Evolutionary conservation across 2,329 filamentous ascomycete species (phyloP).

Genomic region (Leptographium galeiforme): DNA sequence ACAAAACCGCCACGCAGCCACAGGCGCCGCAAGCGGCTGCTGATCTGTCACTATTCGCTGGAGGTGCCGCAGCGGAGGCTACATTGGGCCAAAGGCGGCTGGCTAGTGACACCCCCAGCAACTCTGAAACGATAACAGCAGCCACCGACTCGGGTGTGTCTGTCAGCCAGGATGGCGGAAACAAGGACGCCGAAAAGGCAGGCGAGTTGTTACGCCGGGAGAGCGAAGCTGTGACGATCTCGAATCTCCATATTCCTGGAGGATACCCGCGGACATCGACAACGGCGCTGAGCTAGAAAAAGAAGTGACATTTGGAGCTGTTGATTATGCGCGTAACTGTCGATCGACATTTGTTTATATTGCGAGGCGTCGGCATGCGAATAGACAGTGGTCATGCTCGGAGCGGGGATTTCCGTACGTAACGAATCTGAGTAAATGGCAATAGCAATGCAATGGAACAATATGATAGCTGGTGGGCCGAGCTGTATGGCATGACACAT

Average conservation of each 20-base stretch:
- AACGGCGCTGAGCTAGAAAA: background rate
- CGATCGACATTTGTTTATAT: too few species aligned
- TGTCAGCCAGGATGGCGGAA: background rate
- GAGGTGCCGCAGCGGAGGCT: background rate
- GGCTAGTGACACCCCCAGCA: background rate
- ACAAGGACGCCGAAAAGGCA: background rate
- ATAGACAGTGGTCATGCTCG: too few species aligned
- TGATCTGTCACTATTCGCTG: background rate
- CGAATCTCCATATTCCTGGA: conserved; percentile 56
- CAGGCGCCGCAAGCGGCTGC: background rate
- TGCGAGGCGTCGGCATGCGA: too few species aligned
- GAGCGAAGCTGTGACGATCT: conserved; percentile 39
- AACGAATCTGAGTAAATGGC: too few species aligned
- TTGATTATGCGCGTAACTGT: too few species aligned
- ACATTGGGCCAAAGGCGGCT: background rate
- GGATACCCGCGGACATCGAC: conserved; percentile 26
- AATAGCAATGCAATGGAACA: too few species aligned
- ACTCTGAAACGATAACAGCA: background rate
- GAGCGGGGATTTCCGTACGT: too few species aligned
- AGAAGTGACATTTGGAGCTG: background rate
- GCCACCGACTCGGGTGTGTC: background rate
- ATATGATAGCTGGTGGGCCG: too few species aligned
- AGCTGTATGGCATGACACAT: too few species aligned
- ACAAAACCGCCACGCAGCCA: background rate
- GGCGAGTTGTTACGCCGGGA: conserved; percentile 19